Evolutionary conservation across 208 protist genomes (phyloP).

Genomic region (Chromosphaera perkinsii): DNA sequence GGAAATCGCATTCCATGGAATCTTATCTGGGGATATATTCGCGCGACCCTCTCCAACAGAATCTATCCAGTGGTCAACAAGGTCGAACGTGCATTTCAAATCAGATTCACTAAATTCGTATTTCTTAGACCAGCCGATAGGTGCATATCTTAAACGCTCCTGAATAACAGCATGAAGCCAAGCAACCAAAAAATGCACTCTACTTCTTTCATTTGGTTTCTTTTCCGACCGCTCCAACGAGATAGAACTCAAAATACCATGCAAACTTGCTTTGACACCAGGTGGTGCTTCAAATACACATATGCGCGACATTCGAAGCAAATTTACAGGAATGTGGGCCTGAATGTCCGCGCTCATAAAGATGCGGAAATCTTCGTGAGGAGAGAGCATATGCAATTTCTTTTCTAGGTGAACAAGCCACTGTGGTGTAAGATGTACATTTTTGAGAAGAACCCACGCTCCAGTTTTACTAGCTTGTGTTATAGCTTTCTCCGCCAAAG

Average conservation of each 20-base stretch:
- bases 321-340: slow-evolving; percentile 48
- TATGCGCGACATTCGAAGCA: slow-evolving; percentile 62
- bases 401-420: slow-evolving; percentile 90
- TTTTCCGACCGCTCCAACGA: slow-evolving; percentile 39
- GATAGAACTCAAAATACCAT: slow-evolving; percentile 68
- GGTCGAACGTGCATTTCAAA: slow-evolving; percentile 77
- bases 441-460: slow-evolving; percentile 94
- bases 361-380: slow-evolving; percentile 78
- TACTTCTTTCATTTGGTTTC: slow-evolving; percentile 67
- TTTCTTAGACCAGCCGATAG: slow-evolving; percentile 88
- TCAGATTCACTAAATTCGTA: slow-evolving; percentile 98
- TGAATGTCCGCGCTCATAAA: slow-evolving; percentile 92
- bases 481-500: slow-evolving; percentile 80
- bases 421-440: slow-evolving; percentile 88
- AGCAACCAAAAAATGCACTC: slow-evolving; percentile 89
- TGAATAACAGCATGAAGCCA: slow-evolving; percentile 90
- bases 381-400: slow-evolving; percentile 74
- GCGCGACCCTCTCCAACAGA: slow-evolving; percentile 37
- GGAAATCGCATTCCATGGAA: slow-evolving; percentile 87
- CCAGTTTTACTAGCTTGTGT: slow-evolving; percentile 66
- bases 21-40: slow-evolving; percentile 58
- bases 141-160: slow-evolving; percentile 87
- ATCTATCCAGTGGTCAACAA: slow-evolving; percentile 80
- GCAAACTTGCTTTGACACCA: slow-evolving; percentile 83
- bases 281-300: slow-evolving; percentile 89